Base-by-base conservation (phyloP, 2,329 filamentous ascomycete species). In the Neonectria faginata region DNA sequence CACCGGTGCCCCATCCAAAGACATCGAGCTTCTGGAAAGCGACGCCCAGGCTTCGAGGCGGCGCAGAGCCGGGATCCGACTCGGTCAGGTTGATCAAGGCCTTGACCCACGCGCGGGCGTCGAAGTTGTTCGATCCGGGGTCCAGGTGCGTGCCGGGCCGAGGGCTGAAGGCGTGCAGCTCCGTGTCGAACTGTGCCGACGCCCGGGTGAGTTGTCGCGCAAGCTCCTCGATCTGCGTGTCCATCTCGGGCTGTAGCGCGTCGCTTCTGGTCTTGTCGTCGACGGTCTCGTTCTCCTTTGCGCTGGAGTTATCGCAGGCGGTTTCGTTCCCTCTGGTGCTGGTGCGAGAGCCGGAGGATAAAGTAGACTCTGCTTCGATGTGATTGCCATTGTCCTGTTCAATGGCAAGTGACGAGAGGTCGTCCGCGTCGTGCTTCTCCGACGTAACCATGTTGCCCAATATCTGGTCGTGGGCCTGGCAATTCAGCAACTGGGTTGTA, bases 21-120 rank as follows among this genome's bases (percentile, higher is more conserved):
- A 76, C 75, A 27, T 63, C 70, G 3, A 77, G 59, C 3, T 70
- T 66, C 10, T 52, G 64, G 10, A 76, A 77, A 0, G 75, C 75
- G 1, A 77, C 73, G 1, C 75, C 75, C 0, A 75, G 62, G 29
- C 67, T 69, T 8, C 75, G 64, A 0, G 63, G 22, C 1, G 73
- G 73, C 0, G 73, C 69, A 8, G 75, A 66, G 1, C 54, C 60
- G 5, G 64, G 63, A 3, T 76, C 73, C 0, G 74, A 71, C 41
- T 77, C 74, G 18, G 64, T 68, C 1, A 77, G 59, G 7, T 60
- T 67, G 11, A 76, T 66, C 7, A 76, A 65, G 0, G 75, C 73
- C 41, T 69, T 74, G 1, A 70, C 68, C 75, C 74, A 77, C 33
- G 64, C 70, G 7, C 60, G 52, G 1, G 73, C 53, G 33, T 77